Evolutionary conservation across 495 filamentous ascomycete species (phyloP).

Genomic region (Zalerion maritima): DNA sequence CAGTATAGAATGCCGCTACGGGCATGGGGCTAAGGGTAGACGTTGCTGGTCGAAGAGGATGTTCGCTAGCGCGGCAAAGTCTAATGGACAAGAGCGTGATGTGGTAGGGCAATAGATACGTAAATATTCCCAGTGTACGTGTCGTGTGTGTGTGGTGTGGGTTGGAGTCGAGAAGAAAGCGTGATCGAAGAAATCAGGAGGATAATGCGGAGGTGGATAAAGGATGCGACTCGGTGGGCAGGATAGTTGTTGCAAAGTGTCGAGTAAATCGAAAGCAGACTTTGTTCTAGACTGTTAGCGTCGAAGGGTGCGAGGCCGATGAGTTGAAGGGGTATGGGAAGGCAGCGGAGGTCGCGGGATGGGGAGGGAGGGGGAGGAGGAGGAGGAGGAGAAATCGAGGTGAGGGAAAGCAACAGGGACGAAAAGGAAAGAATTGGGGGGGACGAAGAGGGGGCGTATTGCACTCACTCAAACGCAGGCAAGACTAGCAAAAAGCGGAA

Average conservation of each 20-base stretch:
- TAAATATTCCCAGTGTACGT: no score
- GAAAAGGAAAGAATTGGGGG: conserved; percentile 12
- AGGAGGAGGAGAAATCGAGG: conserved; percentile 14
- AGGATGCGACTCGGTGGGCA: conserved; percentile 4
- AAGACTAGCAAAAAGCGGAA: conserved; percentile 11
- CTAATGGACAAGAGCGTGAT: no score
- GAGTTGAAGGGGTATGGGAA: conserved; percentile 10
- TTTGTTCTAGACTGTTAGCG: conserved; percentile 1
- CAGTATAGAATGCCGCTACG: conserved; percentile 1
- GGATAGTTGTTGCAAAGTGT: conserved; percentile 8
- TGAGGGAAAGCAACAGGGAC: conserved; percentile 21
- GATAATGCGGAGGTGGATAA: conserved; percentile 4
- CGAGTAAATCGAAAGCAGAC: conserved; percentile 8
- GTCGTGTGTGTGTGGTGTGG: neutral
- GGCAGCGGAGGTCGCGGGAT: conserved; percentile 6
- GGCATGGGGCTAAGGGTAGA: neutral
- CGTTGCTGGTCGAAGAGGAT: neutral
- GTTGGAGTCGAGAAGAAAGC: conserved; percentile 1
- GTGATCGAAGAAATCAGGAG: conserved; percentile 2
- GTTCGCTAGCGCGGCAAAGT: no score
- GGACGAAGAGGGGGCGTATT: conserved; percentile 11
- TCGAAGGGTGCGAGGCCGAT: conserved; percentile 5
- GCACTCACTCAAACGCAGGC: conserved; percentile 8
- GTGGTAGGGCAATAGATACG: no score
- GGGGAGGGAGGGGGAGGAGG: conserved; percentile 15